A percentile compares a stretch with the other conserved stretches of the same genome.
Evolutionary conservation across 768 basidiomycete genomes (phyloP).

Genomic region (Phaffia australis): DNA sequence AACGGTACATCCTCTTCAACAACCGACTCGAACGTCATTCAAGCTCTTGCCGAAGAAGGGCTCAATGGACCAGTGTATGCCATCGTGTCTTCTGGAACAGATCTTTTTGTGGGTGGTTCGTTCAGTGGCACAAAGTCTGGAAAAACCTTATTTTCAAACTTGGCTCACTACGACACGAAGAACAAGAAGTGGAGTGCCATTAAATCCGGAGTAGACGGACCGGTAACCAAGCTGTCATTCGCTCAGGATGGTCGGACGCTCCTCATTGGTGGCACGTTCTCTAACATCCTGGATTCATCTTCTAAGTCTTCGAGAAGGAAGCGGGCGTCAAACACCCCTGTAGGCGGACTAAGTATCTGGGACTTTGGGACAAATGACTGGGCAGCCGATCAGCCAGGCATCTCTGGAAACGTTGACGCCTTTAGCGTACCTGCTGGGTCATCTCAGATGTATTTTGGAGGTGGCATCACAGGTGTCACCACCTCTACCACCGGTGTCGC

Average conservation of each 20-base stretch:
- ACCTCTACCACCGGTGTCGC: constrained; percentile 67
- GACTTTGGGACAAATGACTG: constrained; percentile 44
- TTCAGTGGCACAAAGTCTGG: constrained; percentile 61
- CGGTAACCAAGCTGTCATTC: constrained; percentile 51
- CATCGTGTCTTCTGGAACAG: constrained; percentile 46
- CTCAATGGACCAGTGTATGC: constrained; percentile 69
- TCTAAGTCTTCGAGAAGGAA: neutral
- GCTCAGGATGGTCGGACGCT: constrained; percentile 37
- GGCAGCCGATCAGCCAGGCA: constrained; percentile 32
- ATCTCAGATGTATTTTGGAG: constrained; percentile 54
- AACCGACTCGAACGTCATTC: too few species aligned
- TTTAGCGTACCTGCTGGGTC: constrained; percentile 45
- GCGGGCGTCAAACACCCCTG: constrained; percentile 31
- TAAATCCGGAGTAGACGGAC: constrained; percentile 63
- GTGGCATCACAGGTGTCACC: constrained; percentile 67
- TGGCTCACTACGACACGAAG: constrained; percentile 62
- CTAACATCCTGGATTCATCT: constrained; percentile 39
- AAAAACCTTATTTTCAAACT: constrained; percentile 47
- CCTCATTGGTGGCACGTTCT: constrained; percentile 67
- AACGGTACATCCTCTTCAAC: constrained; percentile 35
- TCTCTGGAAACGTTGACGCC: constrained; percentile 83
- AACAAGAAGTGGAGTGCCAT: constrained; percentile 58
- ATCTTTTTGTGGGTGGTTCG: constrained; percentile 72
- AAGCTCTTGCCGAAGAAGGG: constrained; percentile 52
- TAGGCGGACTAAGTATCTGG: constrained; percentile 66